Evolutionary conservation across 1,139 yeast genomes (phyloP).

Genomic region (Taphrina sp.): DNA sequence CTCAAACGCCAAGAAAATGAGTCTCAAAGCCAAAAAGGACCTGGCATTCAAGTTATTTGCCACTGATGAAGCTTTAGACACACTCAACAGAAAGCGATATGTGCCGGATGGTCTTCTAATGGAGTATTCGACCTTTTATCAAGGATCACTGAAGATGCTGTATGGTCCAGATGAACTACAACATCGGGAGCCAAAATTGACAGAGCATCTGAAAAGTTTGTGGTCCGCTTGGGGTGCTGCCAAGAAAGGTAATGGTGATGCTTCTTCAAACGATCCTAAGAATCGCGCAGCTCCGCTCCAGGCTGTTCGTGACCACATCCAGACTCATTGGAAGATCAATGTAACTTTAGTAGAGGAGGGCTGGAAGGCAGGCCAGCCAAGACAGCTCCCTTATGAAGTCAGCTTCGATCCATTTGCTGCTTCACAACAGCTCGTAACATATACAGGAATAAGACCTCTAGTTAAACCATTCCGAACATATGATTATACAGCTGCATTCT

Average conservation of each 20-base stretch:
- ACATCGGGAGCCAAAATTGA: constrained; percentile 21
- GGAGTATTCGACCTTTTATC: constrained; percentile 28
- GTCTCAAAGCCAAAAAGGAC: constrained; percentile 20
- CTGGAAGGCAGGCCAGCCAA: not conserved
- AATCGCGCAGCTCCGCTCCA: constrained; percentile 1
- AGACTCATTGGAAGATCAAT: constrained; percentile 22
- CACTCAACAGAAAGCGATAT: constrained; percentile 23
- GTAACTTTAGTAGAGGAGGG: constrained; percentile 21
- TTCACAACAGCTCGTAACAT: constrained; percentile 12
- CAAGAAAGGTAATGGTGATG: constrained; percentile 2
- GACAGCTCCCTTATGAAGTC: constrained; percentile 6
- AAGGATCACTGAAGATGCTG: constrained; percentile 26
- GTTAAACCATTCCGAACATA: constrained; percentile 17
- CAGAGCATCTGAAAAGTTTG: constrained; percentile 17
- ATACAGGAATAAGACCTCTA: constrained; percentile 3
- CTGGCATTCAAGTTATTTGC: constrained; percentile 27
- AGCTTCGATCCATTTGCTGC: constrained; percentile 27
- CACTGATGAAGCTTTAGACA: constrained; percentile 25
- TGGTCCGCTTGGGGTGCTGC: constrained; percentile 27
- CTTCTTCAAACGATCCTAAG: not conserved
- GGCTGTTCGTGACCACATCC: constrained; percentile 14
- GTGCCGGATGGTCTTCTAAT: constrained; percentile 30
- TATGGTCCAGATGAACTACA: constrained; percentile 23
- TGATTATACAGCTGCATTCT: constrained; percentile 26
- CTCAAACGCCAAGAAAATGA: constrained; percentile 10